phyloP scores from a whole-genome alignment of 1,284 basidiomycete genomes.

The Xerocomus minutiporus region DNA sequence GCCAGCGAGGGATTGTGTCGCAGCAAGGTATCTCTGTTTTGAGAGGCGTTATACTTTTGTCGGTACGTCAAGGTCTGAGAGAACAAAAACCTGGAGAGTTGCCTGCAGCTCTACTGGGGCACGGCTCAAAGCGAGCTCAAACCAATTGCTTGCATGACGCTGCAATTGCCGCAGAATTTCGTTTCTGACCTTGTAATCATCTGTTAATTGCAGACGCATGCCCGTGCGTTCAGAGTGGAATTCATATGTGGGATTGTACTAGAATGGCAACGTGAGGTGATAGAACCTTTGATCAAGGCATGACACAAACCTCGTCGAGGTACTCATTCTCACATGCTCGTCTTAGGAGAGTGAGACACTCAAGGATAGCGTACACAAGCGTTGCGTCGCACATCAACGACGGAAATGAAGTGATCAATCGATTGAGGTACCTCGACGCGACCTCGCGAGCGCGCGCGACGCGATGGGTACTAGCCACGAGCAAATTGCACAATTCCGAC shows the following conservation, averaged over 20 bases:
- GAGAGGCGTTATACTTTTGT: background rate
- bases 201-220: slow-evolving; percentile 79
- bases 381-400: slow-evolving; percentile 89
- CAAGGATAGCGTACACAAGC: slow-evolving; percentile 86
- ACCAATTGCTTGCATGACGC: slow-evolving; percentile 75
- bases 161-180: slow-evolving; percentile 78
- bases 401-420: slow-evolving; percentile 89
- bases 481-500: slow-evolving; percentile 70
- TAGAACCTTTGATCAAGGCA: background rate
- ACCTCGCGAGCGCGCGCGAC: slow-evolving; percentile 78
- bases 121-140: slow-evolving; percentile 78
- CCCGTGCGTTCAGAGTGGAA: slow-evolving; percentile 76
- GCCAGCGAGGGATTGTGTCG: slow-evolving; percentile 63
- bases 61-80: background rate
- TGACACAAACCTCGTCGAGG: slow-evolving; percentile 72
- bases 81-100: slow-evolving; percentile 69
- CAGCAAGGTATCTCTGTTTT: slow-evolving; percentile 74
- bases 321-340: slow-evolving; percentile 89
- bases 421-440: slow-evolving; percentile 80
- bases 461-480: slow-evolving; percentile 82
- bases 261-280: slow-evolving; percentile 8
- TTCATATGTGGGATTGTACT: slow-evolving; percentile 87
- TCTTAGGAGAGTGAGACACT: slow-evolving; percentile 86
- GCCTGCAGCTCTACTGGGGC: slow-evolving; percentile 92
- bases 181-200: slow-evolving; percentile 83